phyloP scores from a whole-genome alignment of 441 rosid species.

The Eutrema salsugineum region DNA sequence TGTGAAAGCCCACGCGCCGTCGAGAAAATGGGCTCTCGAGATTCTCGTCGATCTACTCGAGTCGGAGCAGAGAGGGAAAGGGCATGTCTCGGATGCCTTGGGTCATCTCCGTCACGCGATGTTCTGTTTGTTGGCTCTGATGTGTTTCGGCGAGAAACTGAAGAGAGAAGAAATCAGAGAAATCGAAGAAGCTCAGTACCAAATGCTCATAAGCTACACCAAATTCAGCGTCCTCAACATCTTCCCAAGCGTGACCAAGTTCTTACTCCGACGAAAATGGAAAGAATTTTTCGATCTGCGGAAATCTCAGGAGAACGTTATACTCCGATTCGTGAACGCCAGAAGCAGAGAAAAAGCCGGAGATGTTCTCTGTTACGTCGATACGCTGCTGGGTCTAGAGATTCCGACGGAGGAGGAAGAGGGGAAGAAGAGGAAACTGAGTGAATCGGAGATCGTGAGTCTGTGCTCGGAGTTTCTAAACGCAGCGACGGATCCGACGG shows the following conservation, averaged over 20 bases:
- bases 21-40: constrained; percentile 31
- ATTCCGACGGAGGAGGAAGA: constrained; percentile 25
- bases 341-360: constrained; percentile 9
- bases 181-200: constrained; percentile 34
- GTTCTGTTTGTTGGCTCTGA: constrained; percentile 33
- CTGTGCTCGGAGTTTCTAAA: constrained; percentile 34
- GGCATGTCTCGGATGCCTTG: constrained; percentile 6
- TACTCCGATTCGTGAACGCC: constrained; percentile 21
- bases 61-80: constrained; percentile 27
- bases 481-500: constrained; percentile 38
- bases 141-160: constrained; percentile 42
- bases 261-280: constrained; percentile 25
- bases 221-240: constrained; percentile 36
- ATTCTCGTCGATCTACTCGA: constrained; percentile 16
- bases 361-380: constrained; percentile 31
- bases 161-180: constrained; percentile 29
- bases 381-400: constrained; percentile 24
- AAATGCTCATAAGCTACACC: constrained; percentile 22
- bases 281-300: constrained; percentile 19
- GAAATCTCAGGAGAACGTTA: constrained; percentile 23
- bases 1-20: constrained; percentile 26
- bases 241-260: constrained; percentile 34
- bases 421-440: constrained; percentile 31
- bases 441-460: constrained; percentile 30
- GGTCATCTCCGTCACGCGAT: constrained; percentile 33